A percentile compares a stretch with the other conserved stretches of the same genome.
Conservation (phyloP, 306 rosid species). For the Hippophae tibetana region DNA sequence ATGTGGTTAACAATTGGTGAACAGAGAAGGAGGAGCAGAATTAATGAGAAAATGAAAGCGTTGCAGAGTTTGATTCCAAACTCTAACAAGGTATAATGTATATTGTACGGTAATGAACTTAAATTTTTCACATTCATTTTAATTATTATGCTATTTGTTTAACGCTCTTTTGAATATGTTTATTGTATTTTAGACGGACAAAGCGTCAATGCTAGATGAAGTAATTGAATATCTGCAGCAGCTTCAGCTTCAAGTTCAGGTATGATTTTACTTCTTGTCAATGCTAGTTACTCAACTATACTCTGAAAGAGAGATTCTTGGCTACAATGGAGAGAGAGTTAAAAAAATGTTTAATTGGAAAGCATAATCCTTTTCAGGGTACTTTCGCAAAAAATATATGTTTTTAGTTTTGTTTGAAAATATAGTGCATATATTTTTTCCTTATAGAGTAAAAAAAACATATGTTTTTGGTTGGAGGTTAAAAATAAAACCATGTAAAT, state of each 20-base stretch:
- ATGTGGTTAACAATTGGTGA: slow-evolving; percentile 22
- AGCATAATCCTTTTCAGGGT: no score
- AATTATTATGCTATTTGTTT: neutral
- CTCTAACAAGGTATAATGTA: slow-evolving; percentile 67
- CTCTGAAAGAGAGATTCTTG: neutral
- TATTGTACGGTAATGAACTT: slow-evolving; percentile 6
- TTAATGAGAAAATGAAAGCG: slow-evolving; percentile 93
- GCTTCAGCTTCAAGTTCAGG: slow-evolving; percentile 94
- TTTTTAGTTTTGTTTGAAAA: no score
- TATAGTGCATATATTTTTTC: no score
- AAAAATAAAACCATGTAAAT: no score
- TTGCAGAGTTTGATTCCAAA: slow-evolving; percentile 87
- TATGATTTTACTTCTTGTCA: slow-evolving; percentile 18
- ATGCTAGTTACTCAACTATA: neutral
- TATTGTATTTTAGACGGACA: slow-evolving; percentile 66
- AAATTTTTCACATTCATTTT: neutral
- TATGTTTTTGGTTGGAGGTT: no score
- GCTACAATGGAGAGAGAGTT: no score
- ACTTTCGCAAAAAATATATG: no score
- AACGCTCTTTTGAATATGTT: slow-evolving; percentile 8
- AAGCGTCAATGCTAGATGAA: slow-evolving; percentile 94
- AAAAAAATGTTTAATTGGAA: no score
- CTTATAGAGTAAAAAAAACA: no score
- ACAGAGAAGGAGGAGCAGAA: slow-evolving; percentile 90
- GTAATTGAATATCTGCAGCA: slow-evolving; percentile 95